Evolutionary conservation across 768 basidiomycete species (phyloP).

Genomic region (Dioszegia hungarica): DNA sequence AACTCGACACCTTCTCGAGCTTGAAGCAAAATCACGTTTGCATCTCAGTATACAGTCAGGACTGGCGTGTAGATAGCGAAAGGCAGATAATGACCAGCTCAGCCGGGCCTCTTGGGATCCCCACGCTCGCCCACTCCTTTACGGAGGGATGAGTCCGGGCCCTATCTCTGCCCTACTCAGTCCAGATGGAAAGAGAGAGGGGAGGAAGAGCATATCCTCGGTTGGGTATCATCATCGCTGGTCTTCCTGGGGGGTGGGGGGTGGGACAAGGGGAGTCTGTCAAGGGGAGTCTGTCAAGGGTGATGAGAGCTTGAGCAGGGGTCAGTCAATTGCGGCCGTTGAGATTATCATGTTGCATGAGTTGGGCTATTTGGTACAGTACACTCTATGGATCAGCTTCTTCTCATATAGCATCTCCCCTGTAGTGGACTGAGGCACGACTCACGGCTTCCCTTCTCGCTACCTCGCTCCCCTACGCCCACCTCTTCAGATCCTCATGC

Average conservation of each 20-base stretch:
- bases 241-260: not conserved
- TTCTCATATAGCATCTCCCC: not conserved
- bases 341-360: constrained; percentile 10
- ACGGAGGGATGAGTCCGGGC: constrained; percentile 17
- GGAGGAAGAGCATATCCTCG: constrained; percentile 40
- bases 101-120: constrained; percentile 44
- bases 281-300: too few species aligned
- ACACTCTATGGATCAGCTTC: not conserved
- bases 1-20: too few species aligned
- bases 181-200: not conserved
- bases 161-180: not conserved
- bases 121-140: constrained; percentile 25
- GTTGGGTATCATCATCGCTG: constrained; percentile 36
- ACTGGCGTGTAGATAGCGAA: too few species aligned
- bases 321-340: too few species aligned
- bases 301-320: too few species aligned
- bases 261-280: not conserved
- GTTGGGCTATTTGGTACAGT: constrained; percentile 7
- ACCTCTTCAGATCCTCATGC: constrained; percentile 59
- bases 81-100: constrained; percentile 27
- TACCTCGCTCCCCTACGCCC: not conserved
- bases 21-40: too few species aligned
- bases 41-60: too few species aligned
- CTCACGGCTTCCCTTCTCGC: not conserved
- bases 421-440: not conserved